These are phyloP conservation scores for Leptographium galeiforme DNA, from an alignment of 2,329 filamentous ascomycete species.

Conservation along the genomic window DNA sequence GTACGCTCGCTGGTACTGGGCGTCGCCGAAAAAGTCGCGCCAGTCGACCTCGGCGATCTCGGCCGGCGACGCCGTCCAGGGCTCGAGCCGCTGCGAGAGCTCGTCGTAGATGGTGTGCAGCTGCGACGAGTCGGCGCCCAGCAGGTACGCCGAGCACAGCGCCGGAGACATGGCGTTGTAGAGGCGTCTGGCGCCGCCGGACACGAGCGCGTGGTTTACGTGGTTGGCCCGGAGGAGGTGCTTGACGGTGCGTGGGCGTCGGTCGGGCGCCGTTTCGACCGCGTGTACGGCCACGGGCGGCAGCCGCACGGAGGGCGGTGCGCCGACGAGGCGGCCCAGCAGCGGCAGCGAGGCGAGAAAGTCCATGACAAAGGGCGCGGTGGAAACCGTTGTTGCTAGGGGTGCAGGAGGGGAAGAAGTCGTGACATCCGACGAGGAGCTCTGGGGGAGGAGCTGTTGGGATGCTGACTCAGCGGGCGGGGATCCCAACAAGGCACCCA, in stretches of 20 bases:
- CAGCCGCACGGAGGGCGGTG: conserved; percentile 35
- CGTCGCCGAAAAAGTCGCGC: conserved; percentile 69
- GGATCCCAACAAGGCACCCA: neutral
- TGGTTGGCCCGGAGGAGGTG: conserved; percentile 88
- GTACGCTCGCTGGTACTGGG: conserved; percentile 74
- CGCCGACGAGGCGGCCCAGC: conserved; percentile 16
- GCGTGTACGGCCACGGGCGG: conserved; percentile 60
- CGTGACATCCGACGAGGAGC: neutral
- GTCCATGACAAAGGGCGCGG: neutral
- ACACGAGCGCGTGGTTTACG: conserved; percentile 74
- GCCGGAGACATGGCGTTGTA: conserved; percentile 79
- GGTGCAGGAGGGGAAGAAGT: neutral
- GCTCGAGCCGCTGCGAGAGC: conserved; percentile 57
- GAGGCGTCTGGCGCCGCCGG: conserved; percentile 51
- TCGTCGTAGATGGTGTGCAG: conserved; percentile 71
- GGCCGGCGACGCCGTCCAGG: conserved; percentile 71
- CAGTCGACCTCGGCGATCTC: conserved; percentile 79
- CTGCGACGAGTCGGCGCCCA: conserved; percentile 62
- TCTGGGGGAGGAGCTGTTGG: neutral
- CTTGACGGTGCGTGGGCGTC: conserved; percentile 70
- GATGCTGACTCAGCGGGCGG: neutral
- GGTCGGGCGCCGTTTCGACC: conserved; percentile 69
- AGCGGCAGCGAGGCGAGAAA: conserved; percentile 14
- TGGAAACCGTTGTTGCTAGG: neutral
- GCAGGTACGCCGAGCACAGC: conserved; percentile 70